Evolutionary conservation across 2,329 filamentous ascomycete species (phyloP), one percentile per base, ranked within the genome.

Genomic region (Periconia sp.): DNA sequence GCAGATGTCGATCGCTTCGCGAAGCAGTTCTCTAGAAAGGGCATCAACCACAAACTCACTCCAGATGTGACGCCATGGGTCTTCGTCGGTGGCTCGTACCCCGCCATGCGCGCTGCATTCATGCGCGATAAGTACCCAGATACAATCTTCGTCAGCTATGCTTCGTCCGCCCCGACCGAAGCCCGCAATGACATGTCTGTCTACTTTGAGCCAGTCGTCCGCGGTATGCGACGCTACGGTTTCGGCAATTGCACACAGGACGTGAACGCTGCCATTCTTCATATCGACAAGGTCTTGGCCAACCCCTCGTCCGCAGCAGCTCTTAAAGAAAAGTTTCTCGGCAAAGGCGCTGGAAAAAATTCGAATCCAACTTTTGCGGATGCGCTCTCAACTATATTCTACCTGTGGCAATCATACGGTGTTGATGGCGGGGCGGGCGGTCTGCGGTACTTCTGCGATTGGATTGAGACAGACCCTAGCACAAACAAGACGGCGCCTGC

Each of bases 161-260:
- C 68, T 9, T 67, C 68, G 4, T 70, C 68, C 4, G 68, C 69
- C 0, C 68, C 68, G 0, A 72, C 78, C 0, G 63, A 82, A 51
- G 76, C 77, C 3, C 65, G 60, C 4, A 53, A 75, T n/a, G 70
- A 80, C 43, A 77, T 79, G 72, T 72, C 70, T n/a, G 60, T 71
- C 16, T 81, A 79, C 54, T 80, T 69, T 38, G 76, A 80, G 16
- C 73, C 77, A 25, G 58, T 81, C 2, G 75, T 75, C 50, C 69
- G 67, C 9, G 76, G 74, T 3, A 68, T 81, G 63, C 67, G 72
- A 4, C 50, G 43, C 2, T 61, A 68, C 28, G 70, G 71, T 12
- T 72, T 61, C 18, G 65, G 64, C 3, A 79, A 79, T 55, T 82
- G 79, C 59, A 72, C 75, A 10, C 65, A 66, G 10, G 77, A 81